Percentiles rank a stretch among this genome's conserved stretches.
Evolutionary conservation across 108 stramenopile genomes (phyloP).

Genomic region (Nitzschia sp.): DNA sequence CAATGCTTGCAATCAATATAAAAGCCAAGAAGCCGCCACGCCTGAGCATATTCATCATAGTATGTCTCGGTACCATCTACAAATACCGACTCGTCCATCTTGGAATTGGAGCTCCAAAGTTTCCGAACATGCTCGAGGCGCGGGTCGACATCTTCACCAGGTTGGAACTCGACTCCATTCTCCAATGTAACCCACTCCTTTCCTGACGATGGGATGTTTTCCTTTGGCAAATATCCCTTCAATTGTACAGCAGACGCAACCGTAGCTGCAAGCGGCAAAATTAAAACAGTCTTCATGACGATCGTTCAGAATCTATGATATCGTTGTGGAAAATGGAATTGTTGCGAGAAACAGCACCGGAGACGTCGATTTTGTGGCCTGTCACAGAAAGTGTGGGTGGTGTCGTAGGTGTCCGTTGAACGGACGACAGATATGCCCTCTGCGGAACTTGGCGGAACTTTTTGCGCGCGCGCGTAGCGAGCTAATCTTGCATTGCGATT

Average conservation of each 20-base stretch:
- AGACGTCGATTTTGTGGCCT: no score
- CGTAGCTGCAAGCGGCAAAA: not conserved
- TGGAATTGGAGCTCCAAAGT: slow-evolving; percentile 13
- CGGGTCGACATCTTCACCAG: slow-evolving; percentile 15
- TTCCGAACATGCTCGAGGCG: slow-evolving; percentile 9
- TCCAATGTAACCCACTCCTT: slow-evolving; percentile 30
- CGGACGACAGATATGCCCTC: no score
- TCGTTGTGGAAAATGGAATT: no score
- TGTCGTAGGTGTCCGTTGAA: no score
- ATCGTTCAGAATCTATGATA: no score
- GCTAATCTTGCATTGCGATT: no score
- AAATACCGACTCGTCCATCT: slow-evolving; percentile 12
- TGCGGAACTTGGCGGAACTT: no score
- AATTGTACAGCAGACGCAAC: not conserved
- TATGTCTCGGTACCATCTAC: slow-evolving; percentile 36
- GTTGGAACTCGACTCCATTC: slow-evolving; percentile 28
- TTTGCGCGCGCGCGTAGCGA: no score
- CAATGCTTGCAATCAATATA: slow-evolving; percentile 50
- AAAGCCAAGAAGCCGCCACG: slow-evolving; percentile 57
- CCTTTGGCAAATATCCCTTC: slow-evolving; percentile 3
- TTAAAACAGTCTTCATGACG: not conserved
- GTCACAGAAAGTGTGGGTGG: no score
- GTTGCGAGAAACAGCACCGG: no score
- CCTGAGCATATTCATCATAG: slow-evolving; percentile 49
- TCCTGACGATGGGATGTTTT: slow-evolving; percentile 16